These are phyloP conservation scores for Komagataella phaffii DNA, from an alignment of 805 yeast species.

Conservation along the genomic window DNA sequence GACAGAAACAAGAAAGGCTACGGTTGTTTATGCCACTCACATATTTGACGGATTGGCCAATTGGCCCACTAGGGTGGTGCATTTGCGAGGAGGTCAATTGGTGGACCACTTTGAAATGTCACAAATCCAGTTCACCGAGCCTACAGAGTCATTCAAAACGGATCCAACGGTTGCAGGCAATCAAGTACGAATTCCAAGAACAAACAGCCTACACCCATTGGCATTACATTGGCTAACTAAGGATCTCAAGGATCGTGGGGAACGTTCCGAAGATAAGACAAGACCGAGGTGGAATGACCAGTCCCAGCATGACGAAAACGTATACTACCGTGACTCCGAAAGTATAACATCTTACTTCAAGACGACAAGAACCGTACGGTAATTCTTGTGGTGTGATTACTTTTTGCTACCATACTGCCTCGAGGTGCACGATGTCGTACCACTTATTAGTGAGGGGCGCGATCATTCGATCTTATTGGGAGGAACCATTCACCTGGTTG, in stretches of 20 bases:
- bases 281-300: slow-evolving; percentile 46
- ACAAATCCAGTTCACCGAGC: slow-evolving; percentile 15
- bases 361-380: slow-evolving; percentile 24
- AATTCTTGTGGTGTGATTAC: not conserved
- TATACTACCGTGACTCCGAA: slow-evolving; percentile 29
- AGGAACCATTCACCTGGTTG: not conserved
- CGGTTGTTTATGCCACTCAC: slow-evolving; percentile 89
- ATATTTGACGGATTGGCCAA: slow-evolving; percentile 87
- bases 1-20: slow-evolving; percentile 52
- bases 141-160: slow-evolving; percentile 19
- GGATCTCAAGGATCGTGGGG: slow-evolving; percentile 42
- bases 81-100: slow-evolving; percentile 55
- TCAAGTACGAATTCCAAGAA: slow-evolving; percentile 22
- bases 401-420: not conserved
- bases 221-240: slow-evolving; percentile 53
- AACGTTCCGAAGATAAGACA: slow-evolving; percentile 29
- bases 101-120: slow-evolving; percentile 21
- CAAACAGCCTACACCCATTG: slow-evolving; percentile 55
- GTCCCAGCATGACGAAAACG: slow-evolving; percentile 22
- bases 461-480: not conserved
- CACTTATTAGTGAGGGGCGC: not conserved
- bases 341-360: slow-evolving; percentile 35
- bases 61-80: slow-evolving; percentile 83
- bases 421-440: not conserved
- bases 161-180: slow-evolving; percentile 6